phyloP scores from a whole-genome alignment of 139 green algal species.

The Coccomyxa sp. region DNA sequence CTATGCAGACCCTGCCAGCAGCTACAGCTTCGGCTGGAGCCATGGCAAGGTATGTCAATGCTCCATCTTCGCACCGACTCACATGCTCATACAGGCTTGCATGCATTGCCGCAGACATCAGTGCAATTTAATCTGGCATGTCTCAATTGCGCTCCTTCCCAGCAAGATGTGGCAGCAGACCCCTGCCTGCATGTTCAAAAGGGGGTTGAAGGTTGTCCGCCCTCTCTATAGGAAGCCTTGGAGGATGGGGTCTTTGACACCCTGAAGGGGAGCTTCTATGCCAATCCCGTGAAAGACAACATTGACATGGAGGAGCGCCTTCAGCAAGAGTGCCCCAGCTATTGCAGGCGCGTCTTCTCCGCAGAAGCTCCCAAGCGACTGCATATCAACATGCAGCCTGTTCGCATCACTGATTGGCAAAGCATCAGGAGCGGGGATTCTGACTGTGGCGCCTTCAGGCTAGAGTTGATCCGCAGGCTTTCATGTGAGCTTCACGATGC shows the following conservation, averaged over 20 bases:
- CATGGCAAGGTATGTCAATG: no score
- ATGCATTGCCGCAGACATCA: no score
- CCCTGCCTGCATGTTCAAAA: no score
- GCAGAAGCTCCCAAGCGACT: neutral
- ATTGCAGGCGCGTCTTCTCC: conserved; percentile 18
- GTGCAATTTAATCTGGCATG: no score
- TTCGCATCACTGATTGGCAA: neutral
- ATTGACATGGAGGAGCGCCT: conserved; percentile 9
- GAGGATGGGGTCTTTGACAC: conserved; percentile 43
- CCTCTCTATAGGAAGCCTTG: conserved; percentile 50
- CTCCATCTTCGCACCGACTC: no score
- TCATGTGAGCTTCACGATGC: neutral
- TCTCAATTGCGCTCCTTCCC: no score
- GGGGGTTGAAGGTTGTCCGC: no score
- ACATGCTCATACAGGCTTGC: no score
- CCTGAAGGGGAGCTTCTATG: conserved; percentile 65
- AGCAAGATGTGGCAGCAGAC: no score
- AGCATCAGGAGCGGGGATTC: neutral
- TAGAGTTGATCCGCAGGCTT: neutral
- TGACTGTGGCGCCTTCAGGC: neutral
- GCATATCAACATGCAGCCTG: neutral
- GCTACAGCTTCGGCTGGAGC: conserved; percentile 70
- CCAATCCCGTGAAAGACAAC: conserved; percentile 53
- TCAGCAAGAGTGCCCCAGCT: conserved; percentile 29
- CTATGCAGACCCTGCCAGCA: conserved; percentile 41